Percentiles rank a stretch among this genome's conserved stretches.
Evolutionary conservation across 805 yeast genomes (phyloP).

Genomic region (Saturnispora hagleri): DNA sequence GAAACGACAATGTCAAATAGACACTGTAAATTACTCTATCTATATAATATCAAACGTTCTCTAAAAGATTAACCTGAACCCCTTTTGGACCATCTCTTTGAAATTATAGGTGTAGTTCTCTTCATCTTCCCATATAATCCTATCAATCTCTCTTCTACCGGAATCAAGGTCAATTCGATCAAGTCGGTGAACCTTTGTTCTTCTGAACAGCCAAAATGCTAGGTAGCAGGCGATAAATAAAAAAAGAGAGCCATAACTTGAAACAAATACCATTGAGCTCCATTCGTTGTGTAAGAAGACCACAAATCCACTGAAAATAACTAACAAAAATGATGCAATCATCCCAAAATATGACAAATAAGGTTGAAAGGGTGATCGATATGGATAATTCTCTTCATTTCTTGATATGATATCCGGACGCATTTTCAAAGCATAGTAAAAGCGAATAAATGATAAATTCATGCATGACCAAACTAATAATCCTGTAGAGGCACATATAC

Average conservation of each 20-base stretch:
- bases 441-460: constrained; percentile 47
- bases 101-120: constrained; percentile 27
- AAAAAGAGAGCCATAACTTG: constrained; percentile 46
- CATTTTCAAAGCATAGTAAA: constrained; percentile 42
- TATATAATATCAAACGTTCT: constrained; percentile 7
- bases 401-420: constrained; percentile 49
- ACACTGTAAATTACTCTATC: not conserved
- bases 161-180: constrained; percentile 75
- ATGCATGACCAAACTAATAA: constrained; percentile 70
- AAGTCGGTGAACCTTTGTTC: constrained; percentile 56
- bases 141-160: constrained; percentile 77
- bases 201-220: constrained; percentile 45
- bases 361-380: constrained; percentile 48
- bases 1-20: not conserved
- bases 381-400: constrained; percentile 47
- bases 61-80: constrained; percentile 12
- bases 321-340: constrained; percentile 32
- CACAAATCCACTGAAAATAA: constrained; percentile 42
- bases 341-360: constrained; percentile 43
- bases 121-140: constrained; percentile 75
- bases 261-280: constrained; percentile 41
- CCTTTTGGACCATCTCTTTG: constrained; percentile 23
- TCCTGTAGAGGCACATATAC: constrained; percentile 65
- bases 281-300: constrained; percentile 41
- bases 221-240: constrained; percentile 36